Conservation (phyloP, 2,329 filamentous ascomycete genomes). For the Lecanicillium sp. region DNA sequence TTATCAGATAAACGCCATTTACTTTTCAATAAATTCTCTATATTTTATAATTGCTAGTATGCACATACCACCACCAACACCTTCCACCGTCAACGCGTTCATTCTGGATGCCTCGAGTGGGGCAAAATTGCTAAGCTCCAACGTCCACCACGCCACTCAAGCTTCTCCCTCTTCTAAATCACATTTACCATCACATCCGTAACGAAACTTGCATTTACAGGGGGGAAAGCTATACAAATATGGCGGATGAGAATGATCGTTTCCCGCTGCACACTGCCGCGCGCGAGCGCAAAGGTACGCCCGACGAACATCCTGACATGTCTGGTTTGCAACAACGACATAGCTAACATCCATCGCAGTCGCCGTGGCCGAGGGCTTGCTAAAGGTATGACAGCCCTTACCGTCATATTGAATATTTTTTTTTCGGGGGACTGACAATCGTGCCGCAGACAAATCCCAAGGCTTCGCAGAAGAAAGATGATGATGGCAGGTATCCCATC, state of each 20-base stretch:
- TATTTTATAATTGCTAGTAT: too few relatives aligned
- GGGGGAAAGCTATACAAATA: constrained; percentile 15
- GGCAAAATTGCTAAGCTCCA: too few relatives aligned
- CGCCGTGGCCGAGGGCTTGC: constrained; percentile 59
- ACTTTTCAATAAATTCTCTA: too few relatives aligned
- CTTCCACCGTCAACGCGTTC: too few relatives aligned
- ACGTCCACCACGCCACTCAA: too few relatives aligned
- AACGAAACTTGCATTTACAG: too few relatives aligned
- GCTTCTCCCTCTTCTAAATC: too few relatives aligned
- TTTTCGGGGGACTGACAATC: background rate
- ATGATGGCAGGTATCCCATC: constrained; percentile 82
- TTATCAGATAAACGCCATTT: too few relatives aligned
- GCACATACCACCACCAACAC: too few relatives aligned
- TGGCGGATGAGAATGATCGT: constrained; percentile 45
- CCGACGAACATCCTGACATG: background rate
- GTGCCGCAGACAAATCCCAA: constrained; percentile 65
- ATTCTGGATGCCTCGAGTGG: too few relatives aligned
- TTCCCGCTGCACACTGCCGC: constrained; percentile 85
- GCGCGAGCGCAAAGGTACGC: constrained; percentile 73
- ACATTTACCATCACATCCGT: too few relatives aligned
- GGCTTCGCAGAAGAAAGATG: constrained; percentile 65
- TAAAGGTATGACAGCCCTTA: constrained; percentile 22
- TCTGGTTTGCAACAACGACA: background rate
- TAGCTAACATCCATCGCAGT: constrained; percentile 38
- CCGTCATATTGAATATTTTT: background rate